Percentiles rank a stretch among this genome's conserved stretches.
Evolutionary conservation across 2,329 filamentous ascomycete species (phyloP).

Genomic region (Alternaria conjuncta): DNA sequence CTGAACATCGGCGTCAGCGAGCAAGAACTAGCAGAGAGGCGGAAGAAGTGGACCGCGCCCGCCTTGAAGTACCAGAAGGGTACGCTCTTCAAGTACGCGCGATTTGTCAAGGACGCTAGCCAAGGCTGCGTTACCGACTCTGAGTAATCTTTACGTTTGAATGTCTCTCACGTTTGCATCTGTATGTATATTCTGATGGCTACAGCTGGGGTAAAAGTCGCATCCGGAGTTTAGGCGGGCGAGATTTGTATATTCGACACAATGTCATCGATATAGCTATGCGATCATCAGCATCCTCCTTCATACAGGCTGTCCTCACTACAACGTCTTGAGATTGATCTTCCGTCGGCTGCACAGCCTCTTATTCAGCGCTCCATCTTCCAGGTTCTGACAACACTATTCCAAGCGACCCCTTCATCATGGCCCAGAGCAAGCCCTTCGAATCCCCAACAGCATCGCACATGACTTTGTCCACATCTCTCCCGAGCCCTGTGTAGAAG

Average conservation of each 20-base stretch:
- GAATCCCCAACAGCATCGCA: background rate
- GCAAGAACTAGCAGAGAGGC: conserved; percentile 63
- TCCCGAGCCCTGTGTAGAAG: background rate
- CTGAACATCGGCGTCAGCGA: conserved; percentile 71
- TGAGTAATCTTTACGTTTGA: conserved; percentile 16
- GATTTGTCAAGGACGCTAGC: conserved; percentile 63
- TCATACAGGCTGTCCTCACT: background rate
- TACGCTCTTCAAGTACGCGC: conserved; percentile 65
- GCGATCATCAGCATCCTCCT: background rate
- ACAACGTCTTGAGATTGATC: background rate
- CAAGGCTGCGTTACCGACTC: conserved; percentile 66
- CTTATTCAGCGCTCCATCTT: background rate
- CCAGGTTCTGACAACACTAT: background rate
- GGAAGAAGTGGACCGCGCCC: conserved; percentile 60
- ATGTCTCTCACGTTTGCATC: background rate
- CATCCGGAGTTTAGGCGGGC: background rate
- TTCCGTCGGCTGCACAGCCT: background rate
- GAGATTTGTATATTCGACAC: background rate
- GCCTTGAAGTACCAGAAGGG: conserved; percentile 64
- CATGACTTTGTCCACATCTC: background rate
- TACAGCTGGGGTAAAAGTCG: conserved; percentile 5
- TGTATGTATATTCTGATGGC: background rate
- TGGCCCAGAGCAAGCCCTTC: background rate
- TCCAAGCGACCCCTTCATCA: background rate
- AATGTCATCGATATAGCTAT: background rate